Evolutionary conservation across 1,139 yeast genomes (phyloP), one percentile per base, ranked within the genome.

Genomic region (Candida smagusa): DNA sequence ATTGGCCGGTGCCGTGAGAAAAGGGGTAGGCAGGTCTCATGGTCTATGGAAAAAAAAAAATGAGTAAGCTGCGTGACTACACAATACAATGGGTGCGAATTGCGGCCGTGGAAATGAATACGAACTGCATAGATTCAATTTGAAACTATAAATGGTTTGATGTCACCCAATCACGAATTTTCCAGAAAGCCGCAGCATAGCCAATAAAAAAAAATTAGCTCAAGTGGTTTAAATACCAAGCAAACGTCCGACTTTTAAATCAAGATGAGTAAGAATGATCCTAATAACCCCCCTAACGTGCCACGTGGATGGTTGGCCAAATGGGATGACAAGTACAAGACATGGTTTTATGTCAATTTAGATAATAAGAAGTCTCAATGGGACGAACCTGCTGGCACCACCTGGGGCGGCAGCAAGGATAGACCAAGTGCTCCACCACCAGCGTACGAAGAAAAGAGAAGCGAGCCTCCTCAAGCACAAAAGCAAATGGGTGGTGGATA

Each of bases 301-400:
- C 89, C 90, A 6, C 64, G 66, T 5, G 97, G 97, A 3, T 90
- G 96, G 96, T 63, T 82, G 30, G 95, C 96, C 9, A 84, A 84
- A 40, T 89, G 74, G 61, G 97, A 90, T 58, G 82, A 81, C 9
- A 76, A 83, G 47, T 90, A 90, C 65, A 74, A 77, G 47, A 82
- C 86, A 12, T 83, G 81, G 79, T 84, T 74, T 59, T 90, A 82
- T 53, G 96, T 90, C 19, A 71, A 89, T 52, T 63, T 84, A 48
- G 52, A 69, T 12, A 76, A 87, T n/a, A 83, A 85, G 44, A 67
- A 77, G 48, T 86, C 96, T 0, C 96, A 88, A 59, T 90, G 97
- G 97, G 96, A 87, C 38, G 77, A 81, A 9, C 97, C 97, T 3
- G 43, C 53, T 7, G 89, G 86, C 0, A 77, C 87, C 0, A 56